Evolutionary conservation across 352 stramenopile genomes (phyloP).

Genomic region (Pythium utonaiense): DNA sequence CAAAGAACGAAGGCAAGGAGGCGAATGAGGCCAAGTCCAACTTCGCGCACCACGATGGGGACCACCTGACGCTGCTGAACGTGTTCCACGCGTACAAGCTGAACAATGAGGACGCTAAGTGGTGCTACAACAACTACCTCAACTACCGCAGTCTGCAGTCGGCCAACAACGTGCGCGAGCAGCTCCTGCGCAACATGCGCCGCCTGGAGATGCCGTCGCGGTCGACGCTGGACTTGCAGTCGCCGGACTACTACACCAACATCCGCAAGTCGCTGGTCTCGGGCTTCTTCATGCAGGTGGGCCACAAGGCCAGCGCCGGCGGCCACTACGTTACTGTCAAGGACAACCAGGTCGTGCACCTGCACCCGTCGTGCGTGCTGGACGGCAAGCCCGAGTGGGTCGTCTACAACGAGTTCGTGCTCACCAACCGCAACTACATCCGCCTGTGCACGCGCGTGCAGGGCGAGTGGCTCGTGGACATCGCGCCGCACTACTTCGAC

Average conservation of each 20-base stretch:
- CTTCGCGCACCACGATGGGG: slow-evolving; percentile 94
- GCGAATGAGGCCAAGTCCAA: slow-evolving; percentile 96
- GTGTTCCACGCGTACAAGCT: slow-evolving; percentile 98
- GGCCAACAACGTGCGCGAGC: slow-evolving; percentile 94
- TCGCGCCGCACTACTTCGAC: slow-evolving; percentile 98
- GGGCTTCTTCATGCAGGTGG: slow-evolving; percentile 98
- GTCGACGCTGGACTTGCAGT: slow-evolving; percentile 75
- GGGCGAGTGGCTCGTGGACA: slow-evolving; percentile 90
- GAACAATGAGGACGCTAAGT: slow-evolving; percentile 88
- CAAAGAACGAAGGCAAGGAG: slow-evolving; percentile 94
- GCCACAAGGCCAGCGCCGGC: slow-evolving; percentile 67
- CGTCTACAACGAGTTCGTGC: slow-evolving; percentile 98
- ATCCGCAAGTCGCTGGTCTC: slow-evolving; percentile 92
- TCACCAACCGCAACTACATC: slow-evolving; percentile 99
- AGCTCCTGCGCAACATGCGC: slow-evolving; percentile 98
- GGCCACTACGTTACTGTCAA: slow-evolving; percentile 99
- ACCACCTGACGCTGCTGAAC: slow-evolving; percentile 98
- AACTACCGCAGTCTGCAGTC: slow-evolving; percentile 93
- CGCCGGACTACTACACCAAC: slow-evolving; percentile 89
- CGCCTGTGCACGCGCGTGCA: slow-evolving; percentile 94
- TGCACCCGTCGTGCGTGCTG: slow-evolving; percentile 97
- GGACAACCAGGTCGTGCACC: slow-evolving; percentile 97
- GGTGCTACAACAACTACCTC: slow-evolving; percentile 98
- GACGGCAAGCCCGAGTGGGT: slow-evolving; percentile 97
- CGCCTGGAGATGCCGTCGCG: slow-evolving; percentile 78